Conservation (phyloP, 164 flowering plant genomes). For the Stephania japonica region DNA sequence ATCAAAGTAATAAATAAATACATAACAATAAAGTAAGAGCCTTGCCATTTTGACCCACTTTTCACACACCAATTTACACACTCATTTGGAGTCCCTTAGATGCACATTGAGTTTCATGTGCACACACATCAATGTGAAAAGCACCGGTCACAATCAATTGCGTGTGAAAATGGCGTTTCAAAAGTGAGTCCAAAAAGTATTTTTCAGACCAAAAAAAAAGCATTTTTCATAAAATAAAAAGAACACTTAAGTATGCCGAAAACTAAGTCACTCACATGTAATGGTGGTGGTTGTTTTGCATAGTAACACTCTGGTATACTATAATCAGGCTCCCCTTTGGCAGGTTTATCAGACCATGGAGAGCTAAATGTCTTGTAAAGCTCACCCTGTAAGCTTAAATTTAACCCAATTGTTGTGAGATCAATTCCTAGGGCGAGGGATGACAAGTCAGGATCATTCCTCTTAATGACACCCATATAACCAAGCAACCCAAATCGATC, state of each 20-base stretch:
- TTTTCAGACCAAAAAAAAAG: too few species aligned
- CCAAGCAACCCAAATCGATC: slow-evolving; percentile 90
- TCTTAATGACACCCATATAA: slow-evolving; percentile 70
- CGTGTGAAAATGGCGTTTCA: too few species aligned
- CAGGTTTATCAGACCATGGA: slow-evolving; percentile 94
- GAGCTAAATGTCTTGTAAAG: slow-evolving; percentile 90
- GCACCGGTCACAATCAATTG: too few species aligned
- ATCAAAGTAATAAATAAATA: too few species aligned
- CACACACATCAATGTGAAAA: too few species aligned
- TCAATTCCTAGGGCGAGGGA: slow-evolving; percentile 95
- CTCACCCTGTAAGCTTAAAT: slow-evolving; percentile 78
- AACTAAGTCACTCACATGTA: slow-evolving; percentile 52
- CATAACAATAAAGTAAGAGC: too few species aligned
- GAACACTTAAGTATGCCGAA: not conserved
- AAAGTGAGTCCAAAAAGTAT: too few species aligned
- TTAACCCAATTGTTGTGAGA: slow-evolving; percentile 84
- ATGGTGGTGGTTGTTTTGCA: slow-evolving; percentile 62
- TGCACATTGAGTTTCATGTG: too few species aligned
- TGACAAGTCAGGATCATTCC: slow-evolving; percentile 80
- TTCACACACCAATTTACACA: too few species aligned
- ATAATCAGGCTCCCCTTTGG: slow-evolving; percentile 87
- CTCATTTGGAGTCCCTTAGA: too few species aligned
- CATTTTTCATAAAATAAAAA: not conserved
- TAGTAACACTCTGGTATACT: slow-evolving; percentile 80
- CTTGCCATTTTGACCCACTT: too few species aligned